Percentiles rank a stretch among this genome's conserved stretches.
Conservation (phyloP, 169 alveolate genomes). For the Plasmodium sp. region DNA sequence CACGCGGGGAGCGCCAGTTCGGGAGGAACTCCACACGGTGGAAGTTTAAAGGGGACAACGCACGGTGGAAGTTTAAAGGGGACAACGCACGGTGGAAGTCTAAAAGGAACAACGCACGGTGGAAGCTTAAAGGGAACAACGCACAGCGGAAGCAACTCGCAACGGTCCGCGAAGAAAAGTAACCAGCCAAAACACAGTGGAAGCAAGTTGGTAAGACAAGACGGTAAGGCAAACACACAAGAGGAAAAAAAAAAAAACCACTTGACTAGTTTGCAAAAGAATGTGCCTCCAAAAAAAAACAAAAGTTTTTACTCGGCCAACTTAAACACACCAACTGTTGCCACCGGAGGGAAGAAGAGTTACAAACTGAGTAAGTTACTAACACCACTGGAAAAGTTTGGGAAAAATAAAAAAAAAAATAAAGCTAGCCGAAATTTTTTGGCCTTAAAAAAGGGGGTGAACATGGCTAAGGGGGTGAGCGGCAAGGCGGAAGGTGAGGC, state of each 20-base stretch:
- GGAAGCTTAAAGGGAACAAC: conserved; percentile 4
- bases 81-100: background rate
- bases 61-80: background rate
- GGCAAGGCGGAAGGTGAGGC: background rate
- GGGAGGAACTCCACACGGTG: conserved; percentile 4
- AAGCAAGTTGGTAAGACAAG: conserved; percentile 19
- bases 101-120: too few species aligned
- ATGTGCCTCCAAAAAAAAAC: conserved; percentile 18
- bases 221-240: background rate
- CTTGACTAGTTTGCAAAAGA: background rate
- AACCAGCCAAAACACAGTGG: background rate
- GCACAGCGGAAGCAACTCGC: conserved; percentile 15
- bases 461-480: background rate
- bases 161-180: background rate
- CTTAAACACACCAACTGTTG: background rate
- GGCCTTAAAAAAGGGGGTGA: conserved; percentile 3
- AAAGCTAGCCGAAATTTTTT: conserved; percentile 12
- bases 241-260: conserved; percentile 3
- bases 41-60: conserved; percentile 7
- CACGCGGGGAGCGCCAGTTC: background rate
- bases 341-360: conserved; percentile 13
- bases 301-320: background rate
- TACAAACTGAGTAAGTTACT: conserved; percentile 21
- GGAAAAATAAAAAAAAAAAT: conserved; percentile 50
- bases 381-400: conserved; percentile 27